Evolutionary conservation across 2,329 filamentous ascomycete genomes (phyloP).

Genomic region (Tolypocladium sp.): DNA sequence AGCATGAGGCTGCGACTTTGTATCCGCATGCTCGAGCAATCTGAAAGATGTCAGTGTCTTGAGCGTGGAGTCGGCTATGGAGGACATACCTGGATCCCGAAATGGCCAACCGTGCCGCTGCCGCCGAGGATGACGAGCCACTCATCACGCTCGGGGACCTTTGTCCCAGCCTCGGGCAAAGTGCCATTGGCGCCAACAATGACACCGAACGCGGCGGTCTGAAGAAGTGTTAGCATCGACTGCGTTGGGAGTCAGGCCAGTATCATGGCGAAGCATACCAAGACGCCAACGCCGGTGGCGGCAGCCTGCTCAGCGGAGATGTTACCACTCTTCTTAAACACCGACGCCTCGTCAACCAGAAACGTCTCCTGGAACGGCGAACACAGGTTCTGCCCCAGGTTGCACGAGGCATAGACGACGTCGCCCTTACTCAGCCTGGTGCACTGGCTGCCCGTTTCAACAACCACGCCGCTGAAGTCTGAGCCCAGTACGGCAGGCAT

Average conservation of each 20-base stretch:
- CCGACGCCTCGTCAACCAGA: slow-evolving; percentile 23
- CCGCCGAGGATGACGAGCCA: slow-evolving; percentile 28
- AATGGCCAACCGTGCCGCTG: slow-evolving; percentile 24
- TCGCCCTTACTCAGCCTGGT: slow-evolving; percentile 22
- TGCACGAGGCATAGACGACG: slow-evolving; percentile 23
- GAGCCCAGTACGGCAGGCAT: slow-evolving; percentile 28
- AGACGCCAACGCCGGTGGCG: slow-evolving; percentile 23
- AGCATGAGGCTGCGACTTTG: slow-evolving; percentile 26
- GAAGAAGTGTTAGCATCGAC: neutral
- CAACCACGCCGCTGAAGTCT: slow-evolving; percentile 23
- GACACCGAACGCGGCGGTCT: slow-evolving; percentile 25
- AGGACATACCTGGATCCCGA: slow-evolving; percentile 16
- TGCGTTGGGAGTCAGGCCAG: too few species aligned
- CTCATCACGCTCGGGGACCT: slow-evolving; percentile 13
- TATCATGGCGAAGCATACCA: slow-evolving; percentile 13
- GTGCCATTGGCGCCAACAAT: slow-evolving; percentile 15
- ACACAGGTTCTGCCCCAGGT: slow-evolving; percentile 20
- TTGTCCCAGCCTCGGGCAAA: slow-evolving; percentile 10
- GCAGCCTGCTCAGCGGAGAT: slow-evolving; percentile 18
- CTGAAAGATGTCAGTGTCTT: slow-evolving; percentile 8
- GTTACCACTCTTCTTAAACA: slow-evolving; percentile 18
- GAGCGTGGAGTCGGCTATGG: too few species aligned
- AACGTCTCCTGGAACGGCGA: slow-evolving; percentile 28
- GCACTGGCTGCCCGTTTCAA: slow-evolving; percentile 18
- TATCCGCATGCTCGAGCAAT: slow-evolving; percentile 23